These are phyloP conservation scores for Hyphopichia pseudoburtonii DNA, from an alignment of 1,139 yeast genomes.

Conservation along the genomic window DNA sequence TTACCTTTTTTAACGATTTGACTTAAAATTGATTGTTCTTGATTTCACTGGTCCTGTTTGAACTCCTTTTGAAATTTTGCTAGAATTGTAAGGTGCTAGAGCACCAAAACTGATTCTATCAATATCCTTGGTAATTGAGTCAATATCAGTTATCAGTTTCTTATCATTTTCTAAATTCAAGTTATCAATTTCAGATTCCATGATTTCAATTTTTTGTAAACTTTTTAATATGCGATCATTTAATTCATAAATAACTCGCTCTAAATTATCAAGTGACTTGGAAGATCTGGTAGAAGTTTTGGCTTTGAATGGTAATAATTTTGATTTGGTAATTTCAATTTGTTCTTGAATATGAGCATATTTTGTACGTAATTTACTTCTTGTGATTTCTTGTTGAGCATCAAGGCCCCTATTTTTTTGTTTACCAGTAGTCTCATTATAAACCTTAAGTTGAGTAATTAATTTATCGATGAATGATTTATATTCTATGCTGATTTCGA, in stretches of 20 bases:
- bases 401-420: conserved; percentile 22
- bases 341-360: conserved; percentile 14
- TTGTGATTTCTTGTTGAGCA: conserved; percentile 18
- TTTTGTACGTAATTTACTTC: conserved; percentile 19
- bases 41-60: neutral
- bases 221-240: conserved; percentile 18
- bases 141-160: too few species aligned
- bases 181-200: conserved; percentile 10
- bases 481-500: conserved; percentile 13
- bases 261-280: conserved; percentile 19
- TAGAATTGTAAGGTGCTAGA: too few species aligned
- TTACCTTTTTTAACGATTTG: neutral
- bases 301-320: conserved; percentile 29
- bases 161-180: conserved; percentile 4
- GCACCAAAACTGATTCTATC: too few species aligned
- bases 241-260: conserved; percentile 21
- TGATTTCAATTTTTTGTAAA: conserved; percentile 13
- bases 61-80: neutral
- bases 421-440: conserved; percentile 8
- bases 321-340: conserved; percentile 18
- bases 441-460: conserved; percentile 15
- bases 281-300: conserved; percentile 6
- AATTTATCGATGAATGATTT: conserved; percentile 18
- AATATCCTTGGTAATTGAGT: too few species aligned
- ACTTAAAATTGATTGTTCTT: neutral